Percentiles rank a stretch among this genome's conserved stretches.
phyloP scores from a whole-genome alignment of 2,329 filamentous ascomycete genomes.

The Calonectria honghensis region DNA sequence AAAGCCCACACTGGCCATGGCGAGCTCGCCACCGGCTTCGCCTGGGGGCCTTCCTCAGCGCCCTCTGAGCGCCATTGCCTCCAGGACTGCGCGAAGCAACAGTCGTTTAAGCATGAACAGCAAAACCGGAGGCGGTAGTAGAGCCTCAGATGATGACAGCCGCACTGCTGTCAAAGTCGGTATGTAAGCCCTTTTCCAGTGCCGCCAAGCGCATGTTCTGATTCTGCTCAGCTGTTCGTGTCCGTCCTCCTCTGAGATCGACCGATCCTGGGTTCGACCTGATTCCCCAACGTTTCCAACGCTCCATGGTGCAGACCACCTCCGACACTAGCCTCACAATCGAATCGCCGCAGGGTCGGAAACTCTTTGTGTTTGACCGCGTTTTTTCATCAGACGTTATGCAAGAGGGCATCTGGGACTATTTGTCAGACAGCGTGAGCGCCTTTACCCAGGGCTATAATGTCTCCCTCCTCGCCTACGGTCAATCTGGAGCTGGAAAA shows the following conservation, averaged over 20 bases:
- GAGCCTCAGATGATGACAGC: conserved; percentile 91
- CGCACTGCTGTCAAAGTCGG: conserved; percentile 97
- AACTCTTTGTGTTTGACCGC: conserved; percentile 96
- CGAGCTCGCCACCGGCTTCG: conserved; percentile 82
- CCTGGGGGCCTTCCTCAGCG: conserved; percentile 76
- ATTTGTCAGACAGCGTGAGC: conserved; percentile 90
- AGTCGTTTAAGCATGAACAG: conserved; percentile 91
- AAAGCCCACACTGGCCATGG: conserved; percentile 68
- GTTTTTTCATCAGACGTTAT: conserved; percentile 90
- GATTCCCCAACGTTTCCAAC: conserved; percentile 95
- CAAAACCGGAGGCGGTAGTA: conserved; percentile 84
- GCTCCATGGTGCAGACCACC: conserved; percentile 92
- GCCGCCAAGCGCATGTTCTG: conserved; percentile 17
- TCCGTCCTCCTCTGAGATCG: conserved; percentile 89
- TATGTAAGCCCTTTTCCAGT: conserved; percentile 70
- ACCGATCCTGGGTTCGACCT: conserved; percentile 94
- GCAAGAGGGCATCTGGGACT: conserved; percentile 96
- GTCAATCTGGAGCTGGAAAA: conserved; percentile 97
- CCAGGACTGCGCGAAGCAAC: conserved; percentile 82
- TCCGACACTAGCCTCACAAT: conserved; percentile 90
- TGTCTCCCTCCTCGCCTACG: conserved; percentile 96
- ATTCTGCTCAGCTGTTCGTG: conserved; percentile 84
- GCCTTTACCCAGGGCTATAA: conserved; percentile 98
- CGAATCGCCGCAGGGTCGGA: conserved; percentile 93
- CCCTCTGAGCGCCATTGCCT: conserved; percentile 87